Percentiles rank a stretch among this genome's conserved stretches.
Evolutionary conservation across 768 basidiomycete genomes (phyloP).

Genomic region (Suillus fuscotomentosus): DNA sequence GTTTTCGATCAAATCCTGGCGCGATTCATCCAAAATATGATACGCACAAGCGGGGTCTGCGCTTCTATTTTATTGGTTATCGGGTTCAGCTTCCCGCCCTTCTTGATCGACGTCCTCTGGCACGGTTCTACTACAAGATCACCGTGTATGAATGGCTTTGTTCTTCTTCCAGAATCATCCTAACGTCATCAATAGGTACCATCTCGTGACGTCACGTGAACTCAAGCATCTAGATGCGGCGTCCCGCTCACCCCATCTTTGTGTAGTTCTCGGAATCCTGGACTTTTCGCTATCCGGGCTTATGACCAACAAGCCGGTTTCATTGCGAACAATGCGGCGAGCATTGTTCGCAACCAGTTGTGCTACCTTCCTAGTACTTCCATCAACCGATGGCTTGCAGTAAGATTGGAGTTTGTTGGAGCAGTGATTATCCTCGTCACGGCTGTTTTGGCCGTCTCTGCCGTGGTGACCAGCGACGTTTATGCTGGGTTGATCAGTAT

Average conservation of each 20-base stretch:
- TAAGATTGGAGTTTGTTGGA: conserved; percentile 84
- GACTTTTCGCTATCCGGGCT: conserved; percentile 80
- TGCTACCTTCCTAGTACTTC: conserved; percentile 70
- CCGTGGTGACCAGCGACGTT: conserved; percentile 72
- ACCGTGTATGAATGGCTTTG: conserved; percentile 56
- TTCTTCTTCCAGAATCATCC: background rate
- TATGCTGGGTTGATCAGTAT: conserved; percentile 88
- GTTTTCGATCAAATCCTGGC: conserved; percentile 83
- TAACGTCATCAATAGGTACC: conserved; percentile 54
- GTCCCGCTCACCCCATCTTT: conserved; percentile 86
- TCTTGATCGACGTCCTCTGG: conserved; percentile 77
- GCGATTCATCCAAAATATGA: conserved; percentile 65
- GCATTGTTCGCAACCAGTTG: conserved; percentile 85
- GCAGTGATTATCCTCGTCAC: conserved; percentile 75
- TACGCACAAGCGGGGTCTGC: conserved; percentile 62
- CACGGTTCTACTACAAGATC: conserved; percentile 76
- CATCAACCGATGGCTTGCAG: conserved; percentile 82
- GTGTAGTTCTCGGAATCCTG: conserved; percentile 83
- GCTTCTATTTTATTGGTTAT: conserved; percentile 71
- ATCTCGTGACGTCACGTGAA: conserved; percentile 83
- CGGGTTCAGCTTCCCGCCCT: conserved; percentile 76
- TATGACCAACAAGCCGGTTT: conserved; percentile 73
- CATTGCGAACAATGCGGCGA: conserved; percentile 61
- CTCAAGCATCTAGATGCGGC: conserved; percentile 87
- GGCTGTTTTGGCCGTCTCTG: conserved; percentile 62